These are phyloP conservation scores for Penicillium sp. DNA, from an alignment of 2,329 filamentous ascomycete species.

Conservation along the genomic window DNA sequence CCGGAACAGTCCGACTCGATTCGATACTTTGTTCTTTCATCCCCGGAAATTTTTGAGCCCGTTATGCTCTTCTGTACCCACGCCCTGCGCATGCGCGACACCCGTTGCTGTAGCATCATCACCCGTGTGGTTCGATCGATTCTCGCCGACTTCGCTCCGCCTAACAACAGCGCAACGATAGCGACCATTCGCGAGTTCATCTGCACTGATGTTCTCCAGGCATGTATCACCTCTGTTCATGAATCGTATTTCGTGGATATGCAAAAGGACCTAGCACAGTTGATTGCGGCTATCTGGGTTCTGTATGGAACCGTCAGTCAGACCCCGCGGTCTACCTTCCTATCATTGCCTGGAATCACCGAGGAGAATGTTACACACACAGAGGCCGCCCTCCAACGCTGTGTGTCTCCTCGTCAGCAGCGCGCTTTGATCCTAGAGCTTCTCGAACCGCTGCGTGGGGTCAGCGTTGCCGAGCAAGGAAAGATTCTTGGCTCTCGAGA, in stretches of 20 bases:
- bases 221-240: conserved; percentile 84
- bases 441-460: conserved; percentile 79
- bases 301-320: conserved; percentile 68
- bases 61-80: conserved; percentile 90
- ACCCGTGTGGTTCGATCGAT: conserved; percentile 83
- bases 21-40: conserved; percentile 77
- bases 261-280: conserved; percentile 82
- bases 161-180: conserved; percentile 51
- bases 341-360: conserved; percentile 75
- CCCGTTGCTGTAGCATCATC: conserved; percentile 80
- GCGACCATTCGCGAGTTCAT: conserved; percentile 83
- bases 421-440: conserved; percentile 79
- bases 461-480: conserved; percentile 90
- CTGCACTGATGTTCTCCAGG: conserved; percentile 81
- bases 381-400: conserved; percentile 56
- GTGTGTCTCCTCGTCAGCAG: conserved; percentile 68
- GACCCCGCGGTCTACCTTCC: conserved; percentile 73
- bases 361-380: conserved; percentile 65
- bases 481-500: conserved; percentile 59
- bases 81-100: conserved; percentile 84
- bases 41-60: conserved; percentile 76
- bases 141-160: conserved; percentile 69
- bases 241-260: conserved; percentile 96
- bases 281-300: conserved; percentile 82
- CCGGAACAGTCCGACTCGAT: conserved; percentile 58